A percentile compares a stretch with the other conserved stretches of the same genome.
These are phyloP conservation scores for Plenodomus biglobosus DNA, from an alignment of 2,329 filamentous ascomycete species.

Conservation along the genomic window DNA sequence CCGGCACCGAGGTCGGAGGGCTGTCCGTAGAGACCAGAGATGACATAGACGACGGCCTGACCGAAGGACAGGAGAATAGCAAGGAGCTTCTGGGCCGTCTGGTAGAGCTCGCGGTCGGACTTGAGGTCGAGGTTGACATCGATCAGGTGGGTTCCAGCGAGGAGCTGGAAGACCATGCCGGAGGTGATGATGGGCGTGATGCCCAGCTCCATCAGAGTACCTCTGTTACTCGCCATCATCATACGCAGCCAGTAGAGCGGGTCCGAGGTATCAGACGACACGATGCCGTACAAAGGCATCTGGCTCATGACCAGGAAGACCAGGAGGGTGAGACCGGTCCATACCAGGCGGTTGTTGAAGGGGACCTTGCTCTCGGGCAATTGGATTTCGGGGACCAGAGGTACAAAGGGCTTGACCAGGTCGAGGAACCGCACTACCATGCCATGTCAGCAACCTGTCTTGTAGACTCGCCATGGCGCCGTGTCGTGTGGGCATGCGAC, in stretches of 20 bases:
- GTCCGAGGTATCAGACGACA: slow-evolving; percentile 93
- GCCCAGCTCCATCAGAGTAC: slow-evolving; percentile 93
- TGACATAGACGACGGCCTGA: slow-evolving; percentile 96
- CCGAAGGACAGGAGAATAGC: slow-evolving; percentile 97
- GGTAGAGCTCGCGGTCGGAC: slow-evolving; percentile 99
- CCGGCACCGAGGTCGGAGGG: slow-evolving; percentile 95
- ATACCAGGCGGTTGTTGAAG: slow-evolving; percentile 79
- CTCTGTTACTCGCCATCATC: slow-evolving; percentile 99
- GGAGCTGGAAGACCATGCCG: slow-evolving; percentile 99
- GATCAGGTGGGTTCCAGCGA: slow-evolving; percentile 98
- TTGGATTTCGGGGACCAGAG: slow-evolving; percentile 93
- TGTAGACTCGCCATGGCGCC: slow-evolving; percentile 4
- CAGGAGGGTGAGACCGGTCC: slow-evolving; percentile 71
- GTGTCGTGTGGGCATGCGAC: slow-evolving; percentile 12
- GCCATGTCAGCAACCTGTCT: slow-evolving; percentile 21
- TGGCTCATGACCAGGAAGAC: slow-evolving; percentile 99
- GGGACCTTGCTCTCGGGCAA: slow-evolving; percentile 92
- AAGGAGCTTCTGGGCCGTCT: slow-evolving; percentile 91
- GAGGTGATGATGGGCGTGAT: slow-evolving; percentile 98
- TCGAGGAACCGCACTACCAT: slow-evolving; percentile 93
- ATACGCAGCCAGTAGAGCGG: slow-evolving; percentile 99
- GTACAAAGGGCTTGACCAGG: slow-evolving; percentile 98
- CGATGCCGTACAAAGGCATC: slow-evolving; percentile 95
- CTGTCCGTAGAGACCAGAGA: slow-evolving; percentile 90
- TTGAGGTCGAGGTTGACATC: slow-evolving; percentile 99